Base-by-base conservation (phyloP, 1,139 yeast genomes). In the Pichia sp. region DNA sequence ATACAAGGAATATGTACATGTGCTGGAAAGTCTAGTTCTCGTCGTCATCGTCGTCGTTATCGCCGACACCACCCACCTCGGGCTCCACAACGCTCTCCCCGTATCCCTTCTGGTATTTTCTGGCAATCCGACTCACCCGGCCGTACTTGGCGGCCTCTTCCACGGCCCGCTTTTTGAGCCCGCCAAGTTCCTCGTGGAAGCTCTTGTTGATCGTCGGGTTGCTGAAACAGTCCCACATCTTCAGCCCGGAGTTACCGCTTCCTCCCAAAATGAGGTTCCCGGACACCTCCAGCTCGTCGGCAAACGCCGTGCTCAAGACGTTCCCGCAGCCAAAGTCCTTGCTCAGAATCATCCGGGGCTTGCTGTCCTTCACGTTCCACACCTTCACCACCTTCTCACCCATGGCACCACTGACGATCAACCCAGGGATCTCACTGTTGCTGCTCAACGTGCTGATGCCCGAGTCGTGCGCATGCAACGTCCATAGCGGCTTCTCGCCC, bases 291-390 rank as follows among this genome's bases (percentile, higher is more conserved):
- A 81, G 74, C 70, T 93, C 99, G 50, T 92, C 87, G 10, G 96
- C 95, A 74, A 91, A 95, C 9, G 87, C 75, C 24, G 89, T 77
- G 12, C 92, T 79, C 65, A 95, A 81, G 17, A 93, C 97, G 67
- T 91, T 91, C 59, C 99, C 99, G 52, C 92, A 89, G 62, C 93
- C 98, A 63, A 95, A 86, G 71, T 93, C 97, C 68, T 98, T 83
- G 46, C 95, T 84, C 59, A 91, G 76, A 17, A 92, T 86, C 96
- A 93, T 87, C 12, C 92, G 83, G 29, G 99, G 99, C 17, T 67
- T 67, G 16, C 68, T 63, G 4, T 68, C 69, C 31, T 70, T 67
- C 33, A 84, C 78, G 65, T 88, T 89, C 99, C 99, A 93, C 55
- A 93, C 75, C 71, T 95, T 93, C 55, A 91, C 83, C 12, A 75